Base-by-base conservation (phyloP, 75 land plant genomes). In the Cryptomeria japonica region DNA sequence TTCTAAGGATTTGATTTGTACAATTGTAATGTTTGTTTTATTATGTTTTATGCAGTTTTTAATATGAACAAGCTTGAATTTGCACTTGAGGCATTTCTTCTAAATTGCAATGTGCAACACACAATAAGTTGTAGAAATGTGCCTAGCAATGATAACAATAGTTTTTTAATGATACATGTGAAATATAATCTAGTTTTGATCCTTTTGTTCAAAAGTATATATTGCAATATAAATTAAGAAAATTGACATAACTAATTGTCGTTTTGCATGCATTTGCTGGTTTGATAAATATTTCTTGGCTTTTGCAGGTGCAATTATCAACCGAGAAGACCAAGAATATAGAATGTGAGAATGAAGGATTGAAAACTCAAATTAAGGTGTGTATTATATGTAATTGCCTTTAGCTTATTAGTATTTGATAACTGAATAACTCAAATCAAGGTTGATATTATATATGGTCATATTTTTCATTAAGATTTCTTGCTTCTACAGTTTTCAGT, bases 301-400 rank as follows among this genome's bases (percentile, higher is more conserved):
- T 51, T 58, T 28, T 28, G 72, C 1, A 68, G 72, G 72, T 76
- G 37, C 80, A 78, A 36, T 16, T 78, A 18, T 78, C 80, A 41
- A 41, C 1, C 42, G 44, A 41, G 46, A 80, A 41, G 44, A 19
- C 1, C 19, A 80, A 41, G 46, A 41, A 80, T 39, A 15, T 80
- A 80, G 83, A 80, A 41, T 39, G 10, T 80, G 47, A 41, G 5
- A 80, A 78, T 38, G 41, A 38, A 38, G 37, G 37, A 16, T 34
- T 78, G 80, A 78, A 78, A 38, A 78, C 80, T 38, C 42, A 78
- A 38, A 78, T 78, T 78, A 36, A 78, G 80, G 72, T 68, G n/a
- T 68, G 72, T 28, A 68, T 68, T 68, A 6, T 68, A 68, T 68
- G 8, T 22, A 5, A 68, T 22, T 68, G 6, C n/a, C n/a, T 68